phyloP scores from a whole-genome alignment of 176 grass and related monocot genomes.

The Phoenix dactylifera region DNA sequence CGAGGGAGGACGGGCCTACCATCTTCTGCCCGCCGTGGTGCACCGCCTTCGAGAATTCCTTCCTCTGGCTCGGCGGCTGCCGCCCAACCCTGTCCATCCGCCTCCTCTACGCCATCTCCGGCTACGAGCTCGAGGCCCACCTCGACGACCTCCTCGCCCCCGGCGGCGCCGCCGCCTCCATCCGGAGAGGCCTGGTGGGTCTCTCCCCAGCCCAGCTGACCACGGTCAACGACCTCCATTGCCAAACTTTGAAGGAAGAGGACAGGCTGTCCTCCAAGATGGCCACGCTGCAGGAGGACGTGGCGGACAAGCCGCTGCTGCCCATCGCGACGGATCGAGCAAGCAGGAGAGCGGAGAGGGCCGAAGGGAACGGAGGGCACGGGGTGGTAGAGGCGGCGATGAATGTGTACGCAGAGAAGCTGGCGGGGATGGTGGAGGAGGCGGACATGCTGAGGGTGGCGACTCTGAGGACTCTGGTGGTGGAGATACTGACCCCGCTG shows the following conservation, averaged over 20 bases:
- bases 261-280: background rate
- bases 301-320: constrained; percentile 9
- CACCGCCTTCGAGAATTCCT: constrained; percentile 63
- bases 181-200: background rate
- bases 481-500: constrained; percentile 2
- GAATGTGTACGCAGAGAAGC: background rate
- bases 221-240: constrained; percentile 1
- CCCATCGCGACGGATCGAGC: background rate
- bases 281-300: constrained; percentile 6
- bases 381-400: background rate
- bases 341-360: too few relatives aligned
- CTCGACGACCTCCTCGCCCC: background rate
- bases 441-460: constrained; percentile 1
- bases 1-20: constrained; percentile 25
- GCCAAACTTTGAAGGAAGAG: background rate
- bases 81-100: constrained; percentile 56
- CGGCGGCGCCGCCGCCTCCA: background rate
- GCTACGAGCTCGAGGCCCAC: constrained; percentile 40
- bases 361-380: too few relatives aligned
- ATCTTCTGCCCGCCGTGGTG: constrained; percentile 68
- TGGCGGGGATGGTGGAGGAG: background rate
- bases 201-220: background rate
- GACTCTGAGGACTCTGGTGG: background rate
- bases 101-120: constrained; percentile 54
- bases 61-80: constrained; percentile 64